Evolutionary conservation across 2,329 filamentous ascomycete genomes (phyloP).

Genomic region (Ilyonectria sp.): DNA sequence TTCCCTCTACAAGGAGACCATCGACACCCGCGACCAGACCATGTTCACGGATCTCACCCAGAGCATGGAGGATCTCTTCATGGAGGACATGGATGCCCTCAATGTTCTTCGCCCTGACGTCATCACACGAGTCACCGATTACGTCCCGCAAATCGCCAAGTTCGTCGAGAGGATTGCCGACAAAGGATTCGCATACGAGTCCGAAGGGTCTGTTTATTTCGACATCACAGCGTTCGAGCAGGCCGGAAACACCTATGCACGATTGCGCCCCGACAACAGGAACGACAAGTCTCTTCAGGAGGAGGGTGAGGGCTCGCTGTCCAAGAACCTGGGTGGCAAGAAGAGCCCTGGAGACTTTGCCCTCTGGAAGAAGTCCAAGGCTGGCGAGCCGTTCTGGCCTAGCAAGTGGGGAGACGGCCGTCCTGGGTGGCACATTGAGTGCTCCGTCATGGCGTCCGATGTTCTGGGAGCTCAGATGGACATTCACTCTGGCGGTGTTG

Average conservation of each 20-base stretch:
- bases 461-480: constrained; percentile 90
- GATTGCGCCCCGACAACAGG: constrained; percentile 87
- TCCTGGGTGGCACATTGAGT: constrained; percentile 98
- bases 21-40: constrained; percentile 73
- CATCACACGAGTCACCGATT: constrained; percentile 92
- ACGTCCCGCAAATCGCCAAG: constrained; percentile 86
- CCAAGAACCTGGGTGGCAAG: constrained; percentile 75
- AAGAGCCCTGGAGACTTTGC: constrained; percentile 88
- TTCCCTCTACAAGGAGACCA: constrained; percentile 72
- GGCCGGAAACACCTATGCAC: constrained; percentile 87
- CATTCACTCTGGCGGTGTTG: constrained; percentile 93
- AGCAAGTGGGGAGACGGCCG: constrained; percentile 90
- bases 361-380: constrained; percentile 93
- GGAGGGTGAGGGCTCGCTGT: constrained; percentile 90
- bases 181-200: constrained; percentile 88
- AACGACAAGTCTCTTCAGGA: constrained; percentile 87
- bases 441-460: constrained; percentile 94
- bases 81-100: constrained; percentile 87
- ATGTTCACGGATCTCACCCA: constrained; percentile 91
- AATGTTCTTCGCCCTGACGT: constrained; percentile 89
- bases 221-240: constrained; percentile 90
- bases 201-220: constrained; percentile 93
- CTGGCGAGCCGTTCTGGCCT: constrained; percentile 91
- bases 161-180: constrained; percentile 88
- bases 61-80: constrained; percentile 90